These are phyloP conservation scores for Aquilaria sinensis DNA, from an alignment of 345 rosid species.

Conservation along the genomic window DNA sequence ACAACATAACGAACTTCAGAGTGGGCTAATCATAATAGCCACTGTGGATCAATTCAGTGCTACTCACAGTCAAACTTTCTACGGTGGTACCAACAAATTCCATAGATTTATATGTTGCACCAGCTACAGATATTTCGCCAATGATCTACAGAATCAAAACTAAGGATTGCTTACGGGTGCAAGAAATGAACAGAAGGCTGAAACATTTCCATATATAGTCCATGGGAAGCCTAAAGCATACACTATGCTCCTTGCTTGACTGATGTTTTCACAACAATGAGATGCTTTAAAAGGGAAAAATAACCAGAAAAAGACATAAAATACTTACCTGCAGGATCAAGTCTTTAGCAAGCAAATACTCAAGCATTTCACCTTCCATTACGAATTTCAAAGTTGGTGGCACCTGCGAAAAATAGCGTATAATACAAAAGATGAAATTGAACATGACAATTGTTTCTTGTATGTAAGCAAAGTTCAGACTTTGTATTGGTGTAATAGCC, in stretches of 20 bases:
- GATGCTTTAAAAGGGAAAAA: neutral
- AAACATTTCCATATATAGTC: too few relatives aligned
- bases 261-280: neutral
- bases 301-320: constrained; percentile 3
- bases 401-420: constrained; percentile 37
- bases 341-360: constrained; percentile 78
- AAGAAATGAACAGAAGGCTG: too few relatives aligned
- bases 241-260: too few relatives aligned
- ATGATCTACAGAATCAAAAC: constrained; percentile 44
- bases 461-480: too few relatives aligned
- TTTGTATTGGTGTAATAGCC: too few relatives aligned
- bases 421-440: too few relatives aligned
- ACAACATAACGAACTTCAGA: too few relatives aligned
- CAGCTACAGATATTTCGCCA: constrained; percentile 88
- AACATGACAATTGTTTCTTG: too few relatives aligned
- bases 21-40: neutral
- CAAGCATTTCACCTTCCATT: constrained; percentile 90
- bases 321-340: constrained; percentile 77
- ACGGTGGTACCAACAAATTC: constrained; percentile 81
- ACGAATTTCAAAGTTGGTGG: constrained; percentile 85
- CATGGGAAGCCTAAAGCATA: too few relatives aligned
- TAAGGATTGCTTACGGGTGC: too few relatives aligned
- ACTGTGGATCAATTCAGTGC: too few relatives aligned
- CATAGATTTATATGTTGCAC: constrained; percentile 90
- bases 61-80: constrained; percentile 66